phyloP scores from a whole-genome alignment of 108 stramenopile genomes.

The Aurantiochytrium sp. region DNA sequence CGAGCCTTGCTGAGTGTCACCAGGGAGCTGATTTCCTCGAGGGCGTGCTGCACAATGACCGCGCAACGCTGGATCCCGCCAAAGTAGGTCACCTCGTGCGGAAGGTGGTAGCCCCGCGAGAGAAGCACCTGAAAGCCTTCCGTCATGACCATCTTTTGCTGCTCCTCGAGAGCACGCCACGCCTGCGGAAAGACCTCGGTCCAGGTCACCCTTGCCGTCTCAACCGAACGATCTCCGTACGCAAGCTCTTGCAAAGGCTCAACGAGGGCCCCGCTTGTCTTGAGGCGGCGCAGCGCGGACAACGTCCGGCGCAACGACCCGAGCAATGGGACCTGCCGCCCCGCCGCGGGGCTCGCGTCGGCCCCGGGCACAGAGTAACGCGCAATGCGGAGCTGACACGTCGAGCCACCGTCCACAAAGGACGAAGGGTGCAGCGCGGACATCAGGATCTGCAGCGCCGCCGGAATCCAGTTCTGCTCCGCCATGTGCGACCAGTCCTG shows the following conservation, averaged over 20 bases:
- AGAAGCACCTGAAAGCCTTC: not conserved
- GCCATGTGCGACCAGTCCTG: constrained; percentile 20
- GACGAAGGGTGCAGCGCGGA: not conserved
- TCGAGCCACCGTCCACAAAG: not conserved
- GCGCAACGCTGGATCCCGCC: not conserved
- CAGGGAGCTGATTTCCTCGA: not conserved
- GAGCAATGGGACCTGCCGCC: not conserved
- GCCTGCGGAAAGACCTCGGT: not conserved
- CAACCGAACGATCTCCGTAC: not conserved
- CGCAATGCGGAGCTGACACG: not conserved
- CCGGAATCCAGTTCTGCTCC: not conserved
- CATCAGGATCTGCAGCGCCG: not conserved
- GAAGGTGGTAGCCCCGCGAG: not conserved
- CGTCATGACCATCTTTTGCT: constrained; percentile 26
- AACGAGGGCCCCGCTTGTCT: not conserved
- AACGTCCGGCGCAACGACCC: not conserved
- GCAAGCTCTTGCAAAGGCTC: not conserved
- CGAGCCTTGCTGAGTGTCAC: not conserved
- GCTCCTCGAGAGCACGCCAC: constrained; percentile 1
- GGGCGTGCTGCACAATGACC: not conserved
- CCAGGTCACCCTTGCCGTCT: not conserved
- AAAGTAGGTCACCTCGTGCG: not conserved
- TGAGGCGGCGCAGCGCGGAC: not conserved
- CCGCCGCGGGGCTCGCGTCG: not conserved
- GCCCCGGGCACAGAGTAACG: not conserved